Evolutionary conservation across 2,329 filamentous ascomycete species (phyloP).

Genomic region (Elsinoe fawcettii): DNA sequence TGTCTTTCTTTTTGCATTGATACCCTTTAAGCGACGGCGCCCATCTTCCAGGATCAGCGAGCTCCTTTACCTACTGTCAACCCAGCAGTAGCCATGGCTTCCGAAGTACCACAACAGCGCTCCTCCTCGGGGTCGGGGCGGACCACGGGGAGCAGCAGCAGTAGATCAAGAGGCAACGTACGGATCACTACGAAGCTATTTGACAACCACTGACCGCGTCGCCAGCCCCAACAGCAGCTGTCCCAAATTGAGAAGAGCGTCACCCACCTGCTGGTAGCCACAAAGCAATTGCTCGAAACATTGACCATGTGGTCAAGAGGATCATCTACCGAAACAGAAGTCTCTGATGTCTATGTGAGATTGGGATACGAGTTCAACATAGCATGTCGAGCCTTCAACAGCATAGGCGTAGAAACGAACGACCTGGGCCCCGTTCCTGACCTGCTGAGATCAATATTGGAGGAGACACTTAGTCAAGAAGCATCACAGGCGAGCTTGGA

Average conservation of each 20-base stretch:
- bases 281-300: constrained; percentile 94
- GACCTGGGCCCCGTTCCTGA: constrained; percentile 96
- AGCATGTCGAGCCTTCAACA: constrained; percentile 90
- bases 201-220: neutral
- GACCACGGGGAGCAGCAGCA: constrained; percentile 48
- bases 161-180: constrained; percentile 24
- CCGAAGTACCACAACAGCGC: constrained; percentile 23
- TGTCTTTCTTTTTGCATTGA: constrained; percentile 1
- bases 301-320: constrained; percentile 95
- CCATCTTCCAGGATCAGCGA: neutral
- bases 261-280: constrained; percentile 92
- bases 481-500: constrained; percentile 90
- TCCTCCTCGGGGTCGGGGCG: constrained; percentile 53
- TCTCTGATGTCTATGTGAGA: constrained; percentile 96
- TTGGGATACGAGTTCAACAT: constrained; percentile 99
- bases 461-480: constrained; percentile 93
- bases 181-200: neutral
- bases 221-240: constrained; percentile 63
- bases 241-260: constrained; percentile 99
- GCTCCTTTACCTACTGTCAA: neutral
- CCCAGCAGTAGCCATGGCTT: constrained; percentile 43
- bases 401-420: constrained; percentile 90
- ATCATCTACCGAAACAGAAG: constrained; percentile 83
- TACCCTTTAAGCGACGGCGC: constrained; percentile 3
- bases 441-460: constrained; percentile 77